Evolutionary conservation across 2,329 filamentous ascomycete species (phyloP).

Genomic region (Daldinia sp.): DNA sequence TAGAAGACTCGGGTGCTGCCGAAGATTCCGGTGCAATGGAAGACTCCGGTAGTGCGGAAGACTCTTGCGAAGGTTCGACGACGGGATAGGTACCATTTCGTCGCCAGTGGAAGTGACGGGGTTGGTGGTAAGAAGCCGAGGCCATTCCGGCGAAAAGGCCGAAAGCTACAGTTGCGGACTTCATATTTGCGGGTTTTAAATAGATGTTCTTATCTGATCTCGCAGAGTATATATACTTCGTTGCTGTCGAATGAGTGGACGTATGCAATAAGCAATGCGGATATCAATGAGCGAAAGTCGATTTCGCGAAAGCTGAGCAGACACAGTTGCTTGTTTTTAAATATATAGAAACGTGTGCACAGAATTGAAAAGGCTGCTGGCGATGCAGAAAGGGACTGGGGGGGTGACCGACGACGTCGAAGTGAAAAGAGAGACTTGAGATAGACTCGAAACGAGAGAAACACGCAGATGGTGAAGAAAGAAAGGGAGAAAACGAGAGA

Average conservation of each 20-base stretch:
- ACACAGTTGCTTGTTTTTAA: slow-evolving; percentile 43
- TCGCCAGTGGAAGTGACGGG: slow-evolving; percentile 50
- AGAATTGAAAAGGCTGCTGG: slow-evolving; percentile 48
- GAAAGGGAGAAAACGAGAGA: slow-evolving; percentile 43
- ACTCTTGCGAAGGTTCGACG: no score
- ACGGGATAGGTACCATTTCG: slow-evolving; percentile 46
- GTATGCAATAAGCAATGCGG: slow-evolving; percentile 48
- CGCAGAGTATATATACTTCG: slow-evolving; percentile 46
- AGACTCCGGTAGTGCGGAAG: neutral
- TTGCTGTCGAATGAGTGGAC: slow-evolving; percentile 51
- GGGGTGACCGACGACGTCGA: slow-evolving; percentile 49
- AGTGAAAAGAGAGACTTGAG: slow-evolving; percentile 53
- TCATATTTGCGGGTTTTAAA: slow-evolving; percentile 47
- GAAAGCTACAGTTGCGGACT: slow-evolving; percentile 52
- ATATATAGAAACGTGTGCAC: slow-evolving; percentile 40
- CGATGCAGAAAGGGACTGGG: slow-evolving; percentile 46
- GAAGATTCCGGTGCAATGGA: neutral
- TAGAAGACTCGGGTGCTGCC: slow-evolving; percentile 25
- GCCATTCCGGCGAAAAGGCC: slow-evolving; percentile 52
- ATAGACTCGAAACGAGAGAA: slow-evolving; percentile 50
- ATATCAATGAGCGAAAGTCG: slow-evolving; percentile 53
- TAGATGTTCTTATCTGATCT: slow-evolving; percentile 46
- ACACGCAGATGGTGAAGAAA: slow-evolving; percentile 46
- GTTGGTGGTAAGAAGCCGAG: slow-evolving; percentile 50
- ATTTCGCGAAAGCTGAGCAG: slow-evolving; percentile 51